Evolutionary conservation across 768 basidiomycete genomes (phyloP), one percentile per base, ranked within the genome.

Genomic region (Russula lepida): DNA sequence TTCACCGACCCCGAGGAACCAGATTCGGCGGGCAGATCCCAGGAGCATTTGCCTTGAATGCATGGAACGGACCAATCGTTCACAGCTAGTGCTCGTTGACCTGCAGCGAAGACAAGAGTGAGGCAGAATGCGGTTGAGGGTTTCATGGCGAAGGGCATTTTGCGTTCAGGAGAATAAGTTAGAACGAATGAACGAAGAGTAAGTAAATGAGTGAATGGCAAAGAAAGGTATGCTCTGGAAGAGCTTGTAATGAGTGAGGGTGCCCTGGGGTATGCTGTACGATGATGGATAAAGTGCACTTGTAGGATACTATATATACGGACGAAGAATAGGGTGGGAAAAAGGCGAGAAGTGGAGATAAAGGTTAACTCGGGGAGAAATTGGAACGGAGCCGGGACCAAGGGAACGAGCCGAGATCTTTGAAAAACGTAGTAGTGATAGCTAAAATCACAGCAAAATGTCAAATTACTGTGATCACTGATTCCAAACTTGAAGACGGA

Each of bases 61-160:
- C 63, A 64, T 1, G 63, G 63, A 39, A n/a, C 46, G 5, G 33
- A 35, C 63, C 55, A 62, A 23, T 62, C 60, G 37, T 64, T 64
- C 32, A 25, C 39, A 6, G 61, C 56, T 15, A 53, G 23, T 7
- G 41, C 61, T 50, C 8, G 28, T 21, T 28, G 37, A 19, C 59
- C 47, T 13, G 17, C 59, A 3, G 54, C 27, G 23, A 60, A 23
- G 11, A 39, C 21, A 17, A 60, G 53, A 6, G 23, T 47, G n/a
- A 55, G 39, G 46, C 28, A 54, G 39, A 41, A 23, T 13, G 12
- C 30, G 6, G n/a, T 7, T 30, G 47, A 43, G 49, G 19, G 1
- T n/a, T 41, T 27, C 25, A 37, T 48, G 25, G 8, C 6, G 21
- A 30, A 23, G 11, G 6, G 9, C 53, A 50, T 44, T 49, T 37